Evolutionary conservation across 2,329 filamentous ascomycete genomes (phyloP).

Genomic region (Penicillium frequentans): DNA sequence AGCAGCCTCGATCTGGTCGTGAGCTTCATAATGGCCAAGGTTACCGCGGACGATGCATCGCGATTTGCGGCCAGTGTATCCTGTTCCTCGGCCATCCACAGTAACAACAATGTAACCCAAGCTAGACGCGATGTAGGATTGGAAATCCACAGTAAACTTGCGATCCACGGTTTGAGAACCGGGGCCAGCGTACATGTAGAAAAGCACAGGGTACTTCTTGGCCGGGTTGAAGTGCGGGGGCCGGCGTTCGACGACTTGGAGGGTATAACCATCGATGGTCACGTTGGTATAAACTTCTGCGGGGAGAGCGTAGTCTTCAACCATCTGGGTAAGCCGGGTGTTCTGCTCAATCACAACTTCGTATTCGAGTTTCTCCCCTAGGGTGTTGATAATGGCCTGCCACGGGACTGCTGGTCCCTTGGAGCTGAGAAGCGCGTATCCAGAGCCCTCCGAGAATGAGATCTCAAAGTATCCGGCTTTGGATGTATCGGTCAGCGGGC

Average conservation of each 20-base stretch:
- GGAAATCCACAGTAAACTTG: slow-evolving; percentile 80
- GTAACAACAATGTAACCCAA: slow-evolving; percentile 94
- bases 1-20: slow-evolving; percentile 88
- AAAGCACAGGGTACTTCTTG: slow-evolving; percentile 89
- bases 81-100: slow-evolving; percentile 89
- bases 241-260: slow-evolving; percentile 77
- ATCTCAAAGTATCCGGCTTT: slow-evolving; percentile 75
- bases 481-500: slow-evolving; percentile 70
- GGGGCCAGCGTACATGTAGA: slow-evolving; percentile 91
- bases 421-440: slow-evolving; percentile 83
- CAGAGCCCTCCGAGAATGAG: slow-evolving; percentile 79
- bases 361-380: slow-evolving; percentile 64
- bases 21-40: slow-evolving; percentile 79
- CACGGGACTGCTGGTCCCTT: slow-evolving; percentile 81
- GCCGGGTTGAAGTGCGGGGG: slow-evolving; percentile 83
- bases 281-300: slow-evolving; percentile 80
- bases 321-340: slow-evolving; percentile 64
- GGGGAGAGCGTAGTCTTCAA: slow-evolving; percentile 76
- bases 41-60: slow-evolving; percentile 80
- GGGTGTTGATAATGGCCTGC: slow-evolving; percentile 87
- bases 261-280: slow-evolving; percentile 73
- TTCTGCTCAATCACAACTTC: slow-evolving; percentile 79
- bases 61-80: slow-evolving; percentile 80
- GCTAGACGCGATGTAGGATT: slow-evolving; percentile 79
- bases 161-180: slow-evolving; percentile 88